These are phyloP conservation scores for Gardenia jasminoides DNA, from an alignment of 257 asterid species.

Conservation along the genomic window DNA sequence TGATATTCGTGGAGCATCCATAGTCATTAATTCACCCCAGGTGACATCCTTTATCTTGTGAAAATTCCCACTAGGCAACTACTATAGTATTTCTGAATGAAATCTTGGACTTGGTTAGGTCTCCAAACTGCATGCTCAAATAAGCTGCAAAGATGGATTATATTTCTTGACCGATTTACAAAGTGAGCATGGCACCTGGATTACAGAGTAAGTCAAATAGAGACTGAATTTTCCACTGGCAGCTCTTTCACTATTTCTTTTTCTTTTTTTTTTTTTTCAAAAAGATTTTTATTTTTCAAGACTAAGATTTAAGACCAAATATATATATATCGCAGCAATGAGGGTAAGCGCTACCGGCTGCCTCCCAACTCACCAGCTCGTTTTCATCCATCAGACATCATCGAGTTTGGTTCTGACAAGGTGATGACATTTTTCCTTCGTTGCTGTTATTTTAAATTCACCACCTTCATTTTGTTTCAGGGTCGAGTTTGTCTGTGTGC, in stretches of 20 bases:
- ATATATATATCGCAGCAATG: conserved; percentile 49
- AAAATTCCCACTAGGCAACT: not conserved
- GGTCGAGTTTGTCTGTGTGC: not conserved
- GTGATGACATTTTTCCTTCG: conserved; percentile 30
- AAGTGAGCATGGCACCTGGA: conserved; percentile 85
- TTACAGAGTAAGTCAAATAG: conserved; percentile 51
- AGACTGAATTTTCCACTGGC: not conserved
- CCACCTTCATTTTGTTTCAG: not conserved
- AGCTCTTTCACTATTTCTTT: too few species aligned
- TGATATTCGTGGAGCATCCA: conserved; percentile 50
- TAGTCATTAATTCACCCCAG: conserved; percentile 63
- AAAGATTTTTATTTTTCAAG: too few species aligned
- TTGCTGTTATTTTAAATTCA: not conserved
- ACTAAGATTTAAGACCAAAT: too few species aligned
- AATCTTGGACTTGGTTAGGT: conserved; percentile 37
- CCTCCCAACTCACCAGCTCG: conserved; percentile 74
- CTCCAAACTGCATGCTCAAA: conserved; percentile 64
- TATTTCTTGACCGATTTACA: conserved; percentile 68
- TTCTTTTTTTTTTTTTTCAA: not conserved
- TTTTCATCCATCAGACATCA: conserved; percentile 64
- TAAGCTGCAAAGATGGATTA: conserved; percentile 69
- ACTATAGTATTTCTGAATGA: not conserved
- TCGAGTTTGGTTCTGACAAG: conserved; percentile 81
- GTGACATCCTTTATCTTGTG: conserved; percentile 20
- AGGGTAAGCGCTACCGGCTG: conserved; percentile 55